These are phyloP conservation scores for Penicillium sp. DNA, from an alignment of 2,329 filamentous ascomycete species.

Conservation along the genomic window DNA sequence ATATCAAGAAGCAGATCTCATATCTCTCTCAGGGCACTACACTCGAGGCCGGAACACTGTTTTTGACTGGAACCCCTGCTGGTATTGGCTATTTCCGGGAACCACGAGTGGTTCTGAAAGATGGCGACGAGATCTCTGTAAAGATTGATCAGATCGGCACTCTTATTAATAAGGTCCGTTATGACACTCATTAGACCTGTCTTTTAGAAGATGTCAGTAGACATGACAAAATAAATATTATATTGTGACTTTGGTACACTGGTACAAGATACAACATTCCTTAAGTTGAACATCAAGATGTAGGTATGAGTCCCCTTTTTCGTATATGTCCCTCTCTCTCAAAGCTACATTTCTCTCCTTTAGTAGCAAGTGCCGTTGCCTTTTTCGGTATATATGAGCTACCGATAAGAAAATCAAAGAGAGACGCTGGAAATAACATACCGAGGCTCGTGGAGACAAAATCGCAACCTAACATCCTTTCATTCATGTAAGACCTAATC, in stretches of 20 bases:
- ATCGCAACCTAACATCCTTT: too few relatives aligned
- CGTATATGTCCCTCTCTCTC: too few relatives aligned
- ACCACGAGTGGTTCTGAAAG: background rate
- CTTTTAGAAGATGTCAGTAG: background rate
- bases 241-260: too few relatives aligned
- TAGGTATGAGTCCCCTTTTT: background rate
- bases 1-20: constrained; percentile 37
- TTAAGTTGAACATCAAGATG: background rate
- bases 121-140: constrained; percentile 4
- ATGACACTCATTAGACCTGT: background rate
- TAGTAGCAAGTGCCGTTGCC: too few relatives aligned
- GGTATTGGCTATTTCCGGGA: constrained; percentile 28
- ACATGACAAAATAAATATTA: background rate
- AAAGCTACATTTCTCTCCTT: too few relatives aligned
- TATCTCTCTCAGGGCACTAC: constrained; percentile 41
- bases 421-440: too few relatives aligned
- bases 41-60: constrained; percentile 24
- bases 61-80: constrained; percentile 29
- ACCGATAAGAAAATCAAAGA: too few relatives aligned
- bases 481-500: too few relatives aligned
- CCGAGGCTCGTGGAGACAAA: too few relatives aligned
- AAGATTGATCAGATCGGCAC: constrained; percentile 4
- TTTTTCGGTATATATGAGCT: too few relatives aligned
- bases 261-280: too few relatives aligned
- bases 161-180: constrained; percentile 4